Evolutionary conservation across 202 grass and related monocot species (phyloP).

Genomic region (Dendrocalamus latiflorus): DNA sequence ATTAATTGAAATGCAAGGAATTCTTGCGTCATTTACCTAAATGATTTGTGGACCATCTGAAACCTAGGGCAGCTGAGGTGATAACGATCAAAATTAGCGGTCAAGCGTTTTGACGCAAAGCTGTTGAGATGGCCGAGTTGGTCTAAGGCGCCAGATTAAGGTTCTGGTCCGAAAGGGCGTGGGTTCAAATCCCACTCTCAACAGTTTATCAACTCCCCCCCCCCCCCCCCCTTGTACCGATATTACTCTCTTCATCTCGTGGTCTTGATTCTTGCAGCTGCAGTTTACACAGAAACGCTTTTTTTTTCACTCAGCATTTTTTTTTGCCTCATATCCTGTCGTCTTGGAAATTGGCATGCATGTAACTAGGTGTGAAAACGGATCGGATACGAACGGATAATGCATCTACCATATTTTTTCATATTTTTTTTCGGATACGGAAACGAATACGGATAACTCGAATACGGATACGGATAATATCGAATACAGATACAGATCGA

Average conservation of each 20-base stretch:
- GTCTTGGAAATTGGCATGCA: neutral
- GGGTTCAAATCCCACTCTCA: constrained; percentile 85
- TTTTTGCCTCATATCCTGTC: neutral
- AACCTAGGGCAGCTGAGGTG: no score
- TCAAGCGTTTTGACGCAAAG: fast-evolving
- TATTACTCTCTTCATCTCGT: neutral
- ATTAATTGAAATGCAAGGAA: neutral
- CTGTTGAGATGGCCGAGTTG: neutral
- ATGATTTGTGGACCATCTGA: neutral
- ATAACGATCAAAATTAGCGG: no score
- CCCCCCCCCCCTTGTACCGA: no score
- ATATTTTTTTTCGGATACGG: no score
- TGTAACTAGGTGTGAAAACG: no score
- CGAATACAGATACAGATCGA: no score
- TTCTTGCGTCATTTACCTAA: neutral
- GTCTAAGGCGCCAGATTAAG: constrained; percentile 46
- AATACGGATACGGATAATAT: no score
- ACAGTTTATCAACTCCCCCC: neutral
- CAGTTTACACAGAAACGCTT: neutral
- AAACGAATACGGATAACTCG: no score
- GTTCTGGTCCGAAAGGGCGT: constrained; percentile 73
- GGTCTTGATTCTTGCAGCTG: neutral
- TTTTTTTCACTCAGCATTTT: neutral
- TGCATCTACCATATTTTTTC: no score
- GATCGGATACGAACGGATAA: no score